Percentiles rank a stretch among this genome's conserved stretches.
These are phyloP conservation scores for Bipolaris cookei DNA, from an alignment of 2,329 filamentous ascomycete genomes.

Conservation along the genomic window DNA sequence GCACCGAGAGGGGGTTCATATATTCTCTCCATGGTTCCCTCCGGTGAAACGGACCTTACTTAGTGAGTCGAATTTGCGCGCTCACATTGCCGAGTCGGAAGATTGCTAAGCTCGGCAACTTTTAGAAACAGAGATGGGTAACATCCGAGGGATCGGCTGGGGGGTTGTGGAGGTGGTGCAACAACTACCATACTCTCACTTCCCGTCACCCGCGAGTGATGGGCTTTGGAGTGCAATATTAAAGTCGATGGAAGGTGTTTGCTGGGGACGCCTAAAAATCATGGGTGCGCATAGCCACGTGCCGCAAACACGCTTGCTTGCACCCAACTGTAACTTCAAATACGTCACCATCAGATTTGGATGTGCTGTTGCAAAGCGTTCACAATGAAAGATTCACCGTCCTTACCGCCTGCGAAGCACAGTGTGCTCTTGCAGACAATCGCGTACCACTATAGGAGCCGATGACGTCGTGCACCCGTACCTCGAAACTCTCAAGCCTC, in stretches of 20 bases:
- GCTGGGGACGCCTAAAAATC: background rate
- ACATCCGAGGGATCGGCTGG: conserved; percentile 33
- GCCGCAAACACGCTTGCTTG: background rate
- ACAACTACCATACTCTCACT: background rate
- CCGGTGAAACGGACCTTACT: conserved; percentile 29
- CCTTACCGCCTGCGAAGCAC: background rate
- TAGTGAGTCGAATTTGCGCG: conserved; percentile 8
- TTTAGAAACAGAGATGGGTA: conserved; percentile 21
- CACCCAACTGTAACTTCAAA: background rate
- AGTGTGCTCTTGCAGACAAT: conserved; percentile 6
- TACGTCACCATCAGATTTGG: conserved; percentile 7
- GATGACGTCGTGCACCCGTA: conserved; percentile 37
- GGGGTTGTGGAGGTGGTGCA: conserved; percentile 8
- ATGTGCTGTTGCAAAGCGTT: background rate
- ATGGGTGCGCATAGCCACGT: conserved; percentile 1
- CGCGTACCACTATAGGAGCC: conserved; percentile 5
- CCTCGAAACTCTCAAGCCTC: conserved; percentile 12
- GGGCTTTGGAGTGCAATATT: background rate
- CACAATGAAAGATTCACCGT: background rate
- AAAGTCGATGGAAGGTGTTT: background rate
- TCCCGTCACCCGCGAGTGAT: background rate
- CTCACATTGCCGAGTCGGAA: conserved; percentile 21
- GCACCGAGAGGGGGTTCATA: conserved; percentile 14
- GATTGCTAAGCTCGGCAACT: conserved; percentile 41
- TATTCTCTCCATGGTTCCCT: conserved; percentile 21